phyloP scores from a whole-genome alignment of 768 basidiomycete genomes.

The Phaeolepiota aurea region DNA sequence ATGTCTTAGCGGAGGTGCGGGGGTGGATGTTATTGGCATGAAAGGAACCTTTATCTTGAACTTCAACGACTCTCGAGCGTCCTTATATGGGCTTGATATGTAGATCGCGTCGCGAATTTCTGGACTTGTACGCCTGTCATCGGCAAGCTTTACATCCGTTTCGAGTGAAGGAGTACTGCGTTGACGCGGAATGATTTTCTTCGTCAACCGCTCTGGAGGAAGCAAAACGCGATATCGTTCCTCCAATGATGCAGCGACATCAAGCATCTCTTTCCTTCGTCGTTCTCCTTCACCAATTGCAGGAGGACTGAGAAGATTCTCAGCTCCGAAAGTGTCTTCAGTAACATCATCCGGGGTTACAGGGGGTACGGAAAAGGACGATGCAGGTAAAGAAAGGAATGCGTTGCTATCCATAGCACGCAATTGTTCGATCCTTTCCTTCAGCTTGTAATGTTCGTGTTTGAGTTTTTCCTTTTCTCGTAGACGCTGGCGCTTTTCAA shows the following conservation, averaged over 20 bases:
- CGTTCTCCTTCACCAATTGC: slow-evolving; percentile 60
- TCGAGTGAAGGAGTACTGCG: slow-evolving; percentile 12
- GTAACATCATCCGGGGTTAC: slow-evolving; percentile 15
- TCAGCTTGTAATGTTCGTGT: slow-evolving; percentile 87
- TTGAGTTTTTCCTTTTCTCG: slow-evolving; percentile 90
- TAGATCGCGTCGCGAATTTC: background rate
- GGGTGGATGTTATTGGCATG: slow-evolving; percentile 14
- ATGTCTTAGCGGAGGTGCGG: slow-evolving; percentile 16
- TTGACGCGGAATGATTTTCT: slow-evolving; percentile 15
- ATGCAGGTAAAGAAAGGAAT: slow-evolving; percentile 55
- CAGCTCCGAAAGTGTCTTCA: slow-evolving; percentile 8
- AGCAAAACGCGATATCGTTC: slow-evolving; percentile 70
- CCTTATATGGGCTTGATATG: slow-evolving; percentile 9
- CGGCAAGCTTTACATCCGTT: slow-evolving; percentile 13
- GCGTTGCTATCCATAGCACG: slow-evolving; percentile 62
- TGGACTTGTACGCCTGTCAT: background rate
- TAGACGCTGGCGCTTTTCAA: slow-evolving; percentile 77
- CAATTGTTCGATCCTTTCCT: slow-evolving; percentile 81
- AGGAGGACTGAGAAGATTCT: slow-evolving; percentile 20
- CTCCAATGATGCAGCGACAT: slow-evolving; percentile 56
- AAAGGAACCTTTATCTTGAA: slow-evolving; percentile 25
- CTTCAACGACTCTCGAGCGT: slow-evolving; percentile 19
- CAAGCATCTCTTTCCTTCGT: slow-evolving; percentile 66
- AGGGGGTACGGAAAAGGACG: slow-evolving; percentile 41
- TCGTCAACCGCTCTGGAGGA: slow-evolving; percentile 51